Evolutionary conservation across 805 yeast species (phyloP).

Genomic region (Lipomyces mesembrius): DNA sequence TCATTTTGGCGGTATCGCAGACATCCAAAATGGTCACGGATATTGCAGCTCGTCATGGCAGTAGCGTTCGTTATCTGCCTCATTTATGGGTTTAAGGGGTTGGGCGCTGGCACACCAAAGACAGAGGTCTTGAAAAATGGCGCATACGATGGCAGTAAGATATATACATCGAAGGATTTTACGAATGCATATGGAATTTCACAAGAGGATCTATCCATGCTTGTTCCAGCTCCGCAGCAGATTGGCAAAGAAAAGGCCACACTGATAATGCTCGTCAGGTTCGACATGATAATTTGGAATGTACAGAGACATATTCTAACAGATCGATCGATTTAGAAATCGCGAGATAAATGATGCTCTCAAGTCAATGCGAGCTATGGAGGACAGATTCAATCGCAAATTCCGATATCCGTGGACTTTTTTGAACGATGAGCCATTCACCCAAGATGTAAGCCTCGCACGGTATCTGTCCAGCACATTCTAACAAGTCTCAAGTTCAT

Average conservation of each 20-base stretch:
- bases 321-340: slow-evolving; percentile 51
- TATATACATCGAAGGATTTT: slow-evolving; percentile 27
- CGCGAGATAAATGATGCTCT: slow-evolving; percentile 61
- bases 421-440: slow-evolving; percentile 77
- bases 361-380: slow-evolving; percentile 67
- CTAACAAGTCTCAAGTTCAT: slow-evolving; percentile 52
- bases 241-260: slow-evolving; percentile 78
- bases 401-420: slow-evolving; percentile 92
- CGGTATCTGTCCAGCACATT: neutral
- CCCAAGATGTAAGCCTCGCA: slow-evolving; percentile 51
- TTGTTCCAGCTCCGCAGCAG: slow-evolving; percentile 27
- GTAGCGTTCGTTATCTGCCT: slow-evolving; percentile 14
- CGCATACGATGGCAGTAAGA: neutral
- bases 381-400: slow-evolving; percentile 76
- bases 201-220: slow-evolving; percentile 16
- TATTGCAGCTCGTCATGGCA: slow-evolving; percentile 12
- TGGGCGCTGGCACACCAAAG: slow-evolving; percentile 12
- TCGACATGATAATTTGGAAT: neutral
- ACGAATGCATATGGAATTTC: slow-evolving; percentile 16
- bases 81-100: slow-evolving; percentile 8
- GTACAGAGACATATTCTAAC: neutral
- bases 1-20: slow-evolving; percentile 10
- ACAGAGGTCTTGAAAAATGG: neutral
- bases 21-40: slow-evolving; percentile 14
- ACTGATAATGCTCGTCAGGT: slow-evolving; percentile 79